phyloP scores from a whole-genome alignment of 768 basidiomycete species.

The Omphalotus guepiniiformis region DNA sequence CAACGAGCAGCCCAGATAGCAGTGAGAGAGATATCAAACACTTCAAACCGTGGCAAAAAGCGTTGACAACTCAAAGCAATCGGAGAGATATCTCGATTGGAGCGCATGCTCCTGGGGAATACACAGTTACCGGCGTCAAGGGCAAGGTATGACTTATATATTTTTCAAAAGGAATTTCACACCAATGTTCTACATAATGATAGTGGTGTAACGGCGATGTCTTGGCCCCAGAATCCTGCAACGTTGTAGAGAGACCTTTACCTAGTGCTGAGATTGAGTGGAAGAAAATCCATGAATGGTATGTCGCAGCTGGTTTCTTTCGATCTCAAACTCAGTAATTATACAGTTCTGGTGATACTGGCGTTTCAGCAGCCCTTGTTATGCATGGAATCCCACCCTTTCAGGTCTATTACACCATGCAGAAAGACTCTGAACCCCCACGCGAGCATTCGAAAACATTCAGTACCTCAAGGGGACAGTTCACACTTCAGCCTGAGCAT shows the following conservation, averaged over 20 bases:
- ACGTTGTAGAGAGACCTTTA: slow-evolving; percentile 66
- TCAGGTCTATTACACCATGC: slow-evolving; percentile 71
- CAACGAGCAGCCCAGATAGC: slow-evolving; percentile 34
- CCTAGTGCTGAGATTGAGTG: slow-evolving; percentile 86
- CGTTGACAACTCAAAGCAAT: slow-evolving; percentile 44
- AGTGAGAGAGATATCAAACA: slow-evolving; percentile 33
- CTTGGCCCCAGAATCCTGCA: slow-evolving; percentile 76
- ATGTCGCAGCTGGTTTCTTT: slow-evolving; percentile 14
- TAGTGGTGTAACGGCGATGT: slow-evolving; percentile 80
- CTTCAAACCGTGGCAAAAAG: slow-evolving; percentile 60
- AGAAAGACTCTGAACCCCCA: slow-evolving; percentile 63
- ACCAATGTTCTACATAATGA: not conserved
- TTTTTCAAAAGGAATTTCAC: not conserved
- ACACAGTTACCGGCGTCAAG: slow-evolving; percentile 62
- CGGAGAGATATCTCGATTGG: slow-evolving; percentile 41
- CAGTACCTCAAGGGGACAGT: slow-evolving; percentile 67
- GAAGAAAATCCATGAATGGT: slow-evolving; percentile 92
- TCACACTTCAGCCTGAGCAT: slow-evolving; percentile 81
- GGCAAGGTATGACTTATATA: slow-evolving; percentile 50
- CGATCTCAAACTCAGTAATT: not conserved
- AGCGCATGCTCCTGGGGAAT: slow-evolving; percentile 70
- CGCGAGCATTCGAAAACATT: slow-evolving; percentile 59
- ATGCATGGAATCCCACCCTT: slow-evolving; percentile 90
- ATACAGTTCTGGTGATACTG: slow-evolving; percentile 81
- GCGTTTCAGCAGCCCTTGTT: slow-evolving; percentile 82